Conservation (phyloP, 2,329 filamentous ascomycete species). For the Stagonosporopsis tanaceti region DNA sequence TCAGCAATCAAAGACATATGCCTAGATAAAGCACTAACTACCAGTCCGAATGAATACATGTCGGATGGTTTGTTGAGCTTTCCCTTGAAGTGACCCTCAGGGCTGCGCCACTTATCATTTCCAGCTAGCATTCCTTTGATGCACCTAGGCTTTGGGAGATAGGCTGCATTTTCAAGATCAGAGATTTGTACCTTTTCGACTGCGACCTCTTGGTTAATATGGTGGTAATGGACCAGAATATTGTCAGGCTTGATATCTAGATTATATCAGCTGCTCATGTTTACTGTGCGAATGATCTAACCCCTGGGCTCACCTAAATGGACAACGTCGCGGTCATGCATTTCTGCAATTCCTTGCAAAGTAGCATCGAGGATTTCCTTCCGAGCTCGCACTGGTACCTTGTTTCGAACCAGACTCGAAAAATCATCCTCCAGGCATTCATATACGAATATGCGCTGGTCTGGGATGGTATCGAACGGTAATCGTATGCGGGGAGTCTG, state of each 20-base stretch:
- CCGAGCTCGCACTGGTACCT: conserved; percentile 22
- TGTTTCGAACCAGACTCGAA: conserved; percentile 24
- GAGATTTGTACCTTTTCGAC: conserved; percentile 28
- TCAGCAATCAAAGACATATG: conserved; percentile 11
- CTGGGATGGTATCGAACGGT: conserved; percentile 29
- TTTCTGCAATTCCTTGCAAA: conserved; percentile 33
- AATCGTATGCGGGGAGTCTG: conserved; percentile 28
- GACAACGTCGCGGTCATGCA: conserved; percentile 37
- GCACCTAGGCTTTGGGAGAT: conserved; percentile 43
- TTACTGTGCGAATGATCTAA: conserved; percentile 1
- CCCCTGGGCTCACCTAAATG: conserved; percentile 31
- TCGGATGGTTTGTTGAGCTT: conserved; percentile 38
- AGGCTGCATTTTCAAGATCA: conserved; percentile 41
- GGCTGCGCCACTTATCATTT: conserved; percentile 46
- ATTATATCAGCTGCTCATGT: conserved; percentile 9
- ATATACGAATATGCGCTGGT: conserved; percentile 34
- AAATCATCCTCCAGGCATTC: conserved; percentile 34
- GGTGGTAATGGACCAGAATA: conserved; percentile 33
- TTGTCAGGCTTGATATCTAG: background rate
- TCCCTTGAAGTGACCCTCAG: conserved; percentile 38
- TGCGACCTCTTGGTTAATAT: conserved; percentile 17
- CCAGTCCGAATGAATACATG: conserved; percentile 56
- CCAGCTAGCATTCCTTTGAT: conserved; percentile 42
- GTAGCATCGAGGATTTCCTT: conserved; percentile 36
- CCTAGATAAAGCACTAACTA: conserved; percentile 44